A percentile compares a stretch with the other conserved stretches of the same genome.
phyloP scores from a whole-genome alignment of 116 monocot genomes.

The Posidonia oceanica region DNA sequence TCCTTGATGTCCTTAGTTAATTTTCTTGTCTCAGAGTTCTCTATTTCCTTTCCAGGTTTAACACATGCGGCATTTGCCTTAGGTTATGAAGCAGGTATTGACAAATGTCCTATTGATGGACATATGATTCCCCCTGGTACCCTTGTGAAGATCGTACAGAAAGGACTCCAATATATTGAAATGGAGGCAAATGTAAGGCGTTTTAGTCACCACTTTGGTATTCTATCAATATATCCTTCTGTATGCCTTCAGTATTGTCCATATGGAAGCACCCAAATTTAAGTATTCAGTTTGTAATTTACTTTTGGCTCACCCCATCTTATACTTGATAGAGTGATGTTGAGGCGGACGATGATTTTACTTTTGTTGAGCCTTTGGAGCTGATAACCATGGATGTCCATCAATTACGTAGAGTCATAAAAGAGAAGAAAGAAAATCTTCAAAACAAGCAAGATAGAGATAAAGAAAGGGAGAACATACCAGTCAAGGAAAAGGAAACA shows the following conservation, averaged over 20 bases:
- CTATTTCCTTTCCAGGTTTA: slow-evolving; percentile 47
- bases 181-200: slow-evolving; percentile 63
- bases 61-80: slow-evolving; percentile 87
- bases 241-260: not conserved
- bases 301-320: not conserved
- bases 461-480: slow-evolving; percentile 25
- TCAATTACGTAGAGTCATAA: slow-evolving; percentile 51
- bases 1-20: not conserved
- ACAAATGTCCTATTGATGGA: slow-evolving; percentile 68
- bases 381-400: slow-evolving; percentile 73
- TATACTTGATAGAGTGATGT: slow-evolving; percentile 30
- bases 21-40: not conserved
- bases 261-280: not conserved
- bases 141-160: slow-evolving; percentile 80
- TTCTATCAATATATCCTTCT: not conserved
- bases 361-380: slow-evolving; percentile 72
- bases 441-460: slow-evolving; percentile 24
- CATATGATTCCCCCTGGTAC: slow-evolving; percentile 78
- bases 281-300: not conserved
- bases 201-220: not conserved
- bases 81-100: slow-evolving; percentile 88
- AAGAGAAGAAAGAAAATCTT: slow-evolving; percentile 47
- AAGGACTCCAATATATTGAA: slow-evolving; percentile 80
- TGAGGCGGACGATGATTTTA: slow-evolving; percentile 50
- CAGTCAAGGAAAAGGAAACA: slow-evolving; percentile 8